These are phyloP conservation scores for Tinospora cordifolia DNA, from an alignment of 164 flowering plant genomes.

Conservation along the genomic window DNA sequence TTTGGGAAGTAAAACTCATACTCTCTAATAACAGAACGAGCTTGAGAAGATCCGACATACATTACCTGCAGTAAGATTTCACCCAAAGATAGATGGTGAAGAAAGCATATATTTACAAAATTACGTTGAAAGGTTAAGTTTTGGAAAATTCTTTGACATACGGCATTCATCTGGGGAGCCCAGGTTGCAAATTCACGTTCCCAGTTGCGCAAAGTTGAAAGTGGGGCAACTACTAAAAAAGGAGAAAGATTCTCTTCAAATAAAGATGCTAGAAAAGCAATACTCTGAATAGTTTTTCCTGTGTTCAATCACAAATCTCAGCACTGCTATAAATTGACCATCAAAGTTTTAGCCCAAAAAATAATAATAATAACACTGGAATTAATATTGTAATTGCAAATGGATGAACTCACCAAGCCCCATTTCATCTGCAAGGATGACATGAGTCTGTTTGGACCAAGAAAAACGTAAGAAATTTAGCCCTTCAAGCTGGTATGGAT, in stretches of 20 bases:
- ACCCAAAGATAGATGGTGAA: not conserved
- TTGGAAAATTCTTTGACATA: slow-evolving; percentile 35
- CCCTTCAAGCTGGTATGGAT: slow-evolving; percentile 98
- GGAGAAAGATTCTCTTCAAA: slow-evolving; percentile 59
- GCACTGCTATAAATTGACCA: not conserved
- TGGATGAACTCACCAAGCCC: slow-evolving; percentile 65
- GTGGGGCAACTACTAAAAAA: slow-evolving; percentile 90
- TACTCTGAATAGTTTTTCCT: slow-evolving; percentile 99
- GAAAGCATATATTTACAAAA: not conserved
- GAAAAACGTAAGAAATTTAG: slow-evolving; percentile 88
- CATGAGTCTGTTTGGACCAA: slow-evolving; percentile 92
- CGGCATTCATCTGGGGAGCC: slow-evolving; percentile 99
- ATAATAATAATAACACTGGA: not conserved
- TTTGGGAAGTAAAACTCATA: slow-evolving; percentile 75
- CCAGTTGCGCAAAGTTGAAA: slow-evolving; percentile 95
- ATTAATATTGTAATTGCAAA: not conserved
- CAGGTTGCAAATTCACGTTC: slow-evolving; percentile 98
- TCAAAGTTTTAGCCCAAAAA: not conserved
- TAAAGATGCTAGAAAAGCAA: slow-evolving; percentile 89
- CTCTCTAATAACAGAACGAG: slow-evolving; percentile 71
- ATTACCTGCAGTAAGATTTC: slow-evolving; percentile 53
- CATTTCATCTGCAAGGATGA: slow-evolving; percentile 99
- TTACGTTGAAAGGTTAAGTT: not conserved
- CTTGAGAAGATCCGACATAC: slow-evolving; percentile 83
- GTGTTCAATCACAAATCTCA: slow-evolving; percentile 20